Evolutionary conservation across 1,284 basidiomycete species (phyloP).

Genomic region (Melampsora americana): DNA sequence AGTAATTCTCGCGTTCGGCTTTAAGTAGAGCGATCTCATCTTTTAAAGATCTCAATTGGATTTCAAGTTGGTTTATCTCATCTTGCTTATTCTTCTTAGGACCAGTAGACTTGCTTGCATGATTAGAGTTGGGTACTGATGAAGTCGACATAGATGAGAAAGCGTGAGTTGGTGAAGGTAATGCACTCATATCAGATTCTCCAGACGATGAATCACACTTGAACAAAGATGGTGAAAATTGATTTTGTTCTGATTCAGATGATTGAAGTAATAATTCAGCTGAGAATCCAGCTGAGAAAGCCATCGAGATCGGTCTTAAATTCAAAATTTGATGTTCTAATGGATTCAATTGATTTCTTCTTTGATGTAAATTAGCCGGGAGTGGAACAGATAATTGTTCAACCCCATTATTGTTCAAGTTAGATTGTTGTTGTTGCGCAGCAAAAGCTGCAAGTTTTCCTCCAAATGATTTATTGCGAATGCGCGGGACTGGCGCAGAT

Average conservation of each 20-base stretch:
- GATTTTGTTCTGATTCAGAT: background rate
- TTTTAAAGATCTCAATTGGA: background rate
- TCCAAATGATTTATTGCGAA: background rate
- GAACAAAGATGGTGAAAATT: background rate
- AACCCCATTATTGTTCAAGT: background rate
- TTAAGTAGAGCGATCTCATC: background rate
- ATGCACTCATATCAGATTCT: background rate
- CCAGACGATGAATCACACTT: slow-evolving; percentile 2
- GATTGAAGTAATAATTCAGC: background rate
- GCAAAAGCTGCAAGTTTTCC: background rate
- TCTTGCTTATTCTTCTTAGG: background rate
- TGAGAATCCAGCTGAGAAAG: slow-evolving; percentile 4
- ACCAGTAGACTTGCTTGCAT: background rate
- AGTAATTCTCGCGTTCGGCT: background rate
- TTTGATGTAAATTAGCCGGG: background rate
- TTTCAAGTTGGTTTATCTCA: background rate
- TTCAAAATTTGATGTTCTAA: background rate
- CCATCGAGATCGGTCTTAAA: slow-evolving; percentile 5
- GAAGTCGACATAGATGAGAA: background rate
- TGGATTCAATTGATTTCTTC: background rate
- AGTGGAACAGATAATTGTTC: background rate
- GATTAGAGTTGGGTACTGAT: background rate
- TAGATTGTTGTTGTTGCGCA: background rate
- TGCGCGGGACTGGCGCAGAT: background rate
- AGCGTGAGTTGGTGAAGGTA: background rate